Conservation (phyloP, 202 grass and related monocot genomes). For the Panicum virgatum region DNA sequence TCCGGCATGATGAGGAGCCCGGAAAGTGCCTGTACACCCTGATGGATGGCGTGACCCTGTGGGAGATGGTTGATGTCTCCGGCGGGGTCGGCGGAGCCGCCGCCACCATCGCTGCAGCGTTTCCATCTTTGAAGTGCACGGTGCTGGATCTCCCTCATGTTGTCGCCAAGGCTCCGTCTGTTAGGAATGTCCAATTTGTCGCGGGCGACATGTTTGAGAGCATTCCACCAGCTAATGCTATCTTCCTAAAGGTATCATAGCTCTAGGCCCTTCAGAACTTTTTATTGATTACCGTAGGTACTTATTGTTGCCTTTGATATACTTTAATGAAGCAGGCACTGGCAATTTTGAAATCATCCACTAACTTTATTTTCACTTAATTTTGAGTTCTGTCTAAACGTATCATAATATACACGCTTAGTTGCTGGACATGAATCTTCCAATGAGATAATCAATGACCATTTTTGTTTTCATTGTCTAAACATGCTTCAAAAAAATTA, state of each 20-base stretch:
- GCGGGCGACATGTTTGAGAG: constrained; percentile 45
- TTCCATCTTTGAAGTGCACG: constrained; percentile 37
- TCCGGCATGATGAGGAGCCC: constrained; percentile 1
- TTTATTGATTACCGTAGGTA: too few species aligned
- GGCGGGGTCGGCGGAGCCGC: constrained; percentile 40
- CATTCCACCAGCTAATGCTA: constrained; percentile 35
- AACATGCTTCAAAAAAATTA: too few species aligned
- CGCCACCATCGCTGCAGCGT: constrained; percentile 38
- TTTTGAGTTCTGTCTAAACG: background rate
- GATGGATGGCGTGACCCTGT: constrained; percentile 20
- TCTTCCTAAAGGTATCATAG: constrained; percentile 10
- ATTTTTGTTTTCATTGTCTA: too few species aligned
- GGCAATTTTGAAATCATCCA: background rate
- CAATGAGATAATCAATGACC: too few species aligned
- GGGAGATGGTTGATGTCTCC: constrained; percentile 48
- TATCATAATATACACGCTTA: background rate
- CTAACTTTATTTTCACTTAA: background rate
- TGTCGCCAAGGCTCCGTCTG: constrained; percentile 7
- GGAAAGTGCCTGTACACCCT: background rate
- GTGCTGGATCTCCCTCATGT: constrained; percentile 51
- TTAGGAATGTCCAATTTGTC: constrained; percentile 34
- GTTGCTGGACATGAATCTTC: background rate
- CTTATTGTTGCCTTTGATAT: too few species aligned
- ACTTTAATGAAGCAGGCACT: too few species aligned
- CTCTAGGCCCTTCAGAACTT: background rate